phyloP scores from a whole-genome alignment of 1,284 basidiomycete genomes.

The Anthracocystis panici-leucophaei region DNA sequence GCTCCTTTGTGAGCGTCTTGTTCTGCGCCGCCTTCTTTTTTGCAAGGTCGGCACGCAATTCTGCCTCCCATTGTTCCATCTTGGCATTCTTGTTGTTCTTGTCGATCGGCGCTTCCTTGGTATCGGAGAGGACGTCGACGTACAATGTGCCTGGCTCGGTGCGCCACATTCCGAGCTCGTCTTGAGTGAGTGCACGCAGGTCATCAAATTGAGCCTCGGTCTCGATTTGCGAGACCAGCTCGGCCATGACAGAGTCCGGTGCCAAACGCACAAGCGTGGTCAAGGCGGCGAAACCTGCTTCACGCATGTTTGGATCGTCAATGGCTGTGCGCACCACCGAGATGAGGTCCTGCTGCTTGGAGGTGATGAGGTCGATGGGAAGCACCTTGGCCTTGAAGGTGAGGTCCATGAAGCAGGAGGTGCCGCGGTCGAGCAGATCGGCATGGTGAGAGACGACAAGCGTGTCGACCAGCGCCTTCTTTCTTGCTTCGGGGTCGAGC shows the following conservation, averaged over 20 bases:
- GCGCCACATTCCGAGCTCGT: constrained; percentile 66
- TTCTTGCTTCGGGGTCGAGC: constrained; percentile 25
- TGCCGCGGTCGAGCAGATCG: constrained; percentile 53
- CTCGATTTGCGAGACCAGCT: constrained; percentile 53
- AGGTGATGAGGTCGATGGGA: constrained; percentile 57
- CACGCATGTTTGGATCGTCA: constrained; percentile 33
- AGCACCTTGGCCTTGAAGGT: constrained; percentile 59
- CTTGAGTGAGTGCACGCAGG: constrained; percentile 45
- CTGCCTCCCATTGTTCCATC: constrained; percentile 68
- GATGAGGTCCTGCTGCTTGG: constrained; percentile 50
- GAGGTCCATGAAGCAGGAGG: constrained; percentile 61
- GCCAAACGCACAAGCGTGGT: constrained; percentile 61
- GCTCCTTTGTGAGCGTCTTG: constrained; percentile 63
- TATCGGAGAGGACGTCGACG: constrained; percentile 59
- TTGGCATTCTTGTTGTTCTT: constrained; percentile 60
- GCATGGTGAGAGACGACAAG: constrained; percentile 64
- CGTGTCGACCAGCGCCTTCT: constrained; percentile 57
- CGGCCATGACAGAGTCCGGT: constrained; percentile 56
- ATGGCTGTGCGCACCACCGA: constrained; percentile 42
- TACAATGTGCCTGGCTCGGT: constrained; percentile 59
- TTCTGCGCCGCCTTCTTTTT: constrained; percentile 65
- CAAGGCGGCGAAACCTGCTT: constrained; percentile 59
- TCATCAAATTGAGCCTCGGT: constrained; percentile 47
- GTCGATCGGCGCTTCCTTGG: constrained; percentile 41
- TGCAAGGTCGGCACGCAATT: constrained; percentile 66